Evolutionary conservation across 257 asterid genomes (phyloP).

Genomic region (Hygrophila difformis): DNA sequence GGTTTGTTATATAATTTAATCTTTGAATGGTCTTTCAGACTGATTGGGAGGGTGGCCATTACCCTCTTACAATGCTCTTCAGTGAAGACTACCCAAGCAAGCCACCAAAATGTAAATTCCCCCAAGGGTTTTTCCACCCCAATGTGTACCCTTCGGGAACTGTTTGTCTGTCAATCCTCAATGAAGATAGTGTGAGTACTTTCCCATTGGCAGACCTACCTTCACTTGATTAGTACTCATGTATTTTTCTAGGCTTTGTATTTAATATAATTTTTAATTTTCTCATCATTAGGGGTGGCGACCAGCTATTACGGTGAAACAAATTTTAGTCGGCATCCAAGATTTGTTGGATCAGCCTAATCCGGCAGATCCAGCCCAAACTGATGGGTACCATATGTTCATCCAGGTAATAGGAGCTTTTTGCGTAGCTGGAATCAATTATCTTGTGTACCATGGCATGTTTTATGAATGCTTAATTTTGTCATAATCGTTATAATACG

Average conservation of each 20-base stretch:
- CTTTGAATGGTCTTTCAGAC: constrained; percentile 33
- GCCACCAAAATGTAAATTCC: constrained; percentile 76
- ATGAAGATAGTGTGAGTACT: constrained; percentile 60
- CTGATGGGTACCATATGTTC: constrained; percentile 33
- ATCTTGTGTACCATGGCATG: too few species aligned
- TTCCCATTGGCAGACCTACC: neutral
- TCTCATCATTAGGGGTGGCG: constrained; percentile 27
- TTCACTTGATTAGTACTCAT: neutral
- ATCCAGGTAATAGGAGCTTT: constrained; percentile 19
- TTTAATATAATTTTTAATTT: neutral
- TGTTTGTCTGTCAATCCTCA: constrained; percentile 69
- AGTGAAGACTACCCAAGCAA: constrained; percentile 70
- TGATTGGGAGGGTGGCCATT: constrained; percentile 76
- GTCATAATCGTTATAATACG: too few species aligned
- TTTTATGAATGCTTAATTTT: too few species aligned
- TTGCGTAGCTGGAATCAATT: neutral
- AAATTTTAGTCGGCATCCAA: constrained; percentile 33
- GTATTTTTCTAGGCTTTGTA: neutral
- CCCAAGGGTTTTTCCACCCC: constrained; percentile 70
- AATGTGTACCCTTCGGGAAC: constrained; percentile 73
- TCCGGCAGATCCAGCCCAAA: constrained; percentile 38
- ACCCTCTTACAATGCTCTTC: constrained; percentile 63
- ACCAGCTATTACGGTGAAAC: constrained; percentile 44
- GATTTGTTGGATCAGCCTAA: constrained; percentile 37
- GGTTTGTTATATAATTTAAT: neutral